Percentiles rank a stretch among this genome's conserved stretches.
phyloP scores from a whole-genome alignment of 306 rosid genomes.

The Sophora flavescens region DNA sequence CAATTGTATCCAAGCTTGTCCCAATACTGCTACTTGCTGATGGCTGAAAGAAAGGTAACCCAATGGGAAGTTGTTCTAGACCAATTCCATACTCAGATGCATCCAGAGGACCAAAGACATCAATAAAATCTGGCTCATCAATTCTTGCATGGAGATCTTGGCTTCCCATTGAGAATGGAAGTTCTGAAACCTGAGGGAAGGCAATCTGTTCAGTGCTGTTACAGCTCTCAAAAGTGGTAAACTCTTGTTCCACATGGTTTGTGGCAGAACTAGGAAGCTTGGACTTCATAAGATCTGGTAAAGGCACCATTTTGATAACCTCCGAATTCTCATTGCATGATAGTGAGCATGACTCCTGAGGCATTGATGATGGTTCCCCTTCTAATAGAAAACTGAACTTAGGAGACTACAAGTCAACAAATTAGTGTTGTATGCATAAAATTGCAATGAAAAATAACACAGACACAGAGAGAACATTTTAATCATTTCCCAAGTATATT shows the following conservation, averaged over 20 bases:
- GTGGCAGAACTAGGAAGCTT: conserved; percentile 44
- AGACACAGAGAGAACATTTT: background rate
- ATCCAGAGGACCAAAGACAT: conserved; percentile 54
- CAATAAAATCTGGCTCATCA: conserved; percentile 53
- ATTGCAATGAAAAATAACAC: background rate
- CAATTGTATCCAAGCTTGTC: conserved; percentile 45
- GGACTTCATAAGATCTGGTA: conserved; percentile 67
- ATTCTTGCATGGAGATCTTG: conserved; percentile 55
- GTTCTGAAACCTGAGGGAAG: conserved; percentile 53
- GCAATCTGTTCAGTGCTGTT: conserved; percentile 46
- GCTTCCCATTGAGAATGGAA: conserved; percentile 56
- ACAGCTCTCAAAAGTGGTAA: conserved; percentile 44
- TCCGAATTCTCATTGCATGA: conserved; percentile 50
- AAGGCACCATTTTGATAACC: conserved; percentile 60
- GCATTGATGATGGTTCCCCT: conserved; percentile 64
- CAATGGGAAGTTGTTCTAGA: conserved; percentile 45
- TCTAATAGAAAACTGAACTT: conserved; percentile 68
- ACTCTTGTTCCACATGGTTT: conserved; percentile 50
- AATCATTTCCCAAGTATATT: background rate
- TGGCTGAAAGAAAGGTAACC: conserved; percentile 55
- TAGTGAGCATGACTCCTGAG: conserved; percentile 49
- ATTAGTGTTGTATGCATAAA: background rate
- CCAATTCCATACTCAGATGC: conserved; percentile 55
- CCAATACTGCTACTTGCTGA: conserved; percentile 52
- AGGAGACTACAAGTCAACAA: conserved; percentile 53